These are phyloP conservation scores for Russula emetica DNA, from an alignment of 768 basidiomycete genomes.

Conservation along the genomic window DNA sequence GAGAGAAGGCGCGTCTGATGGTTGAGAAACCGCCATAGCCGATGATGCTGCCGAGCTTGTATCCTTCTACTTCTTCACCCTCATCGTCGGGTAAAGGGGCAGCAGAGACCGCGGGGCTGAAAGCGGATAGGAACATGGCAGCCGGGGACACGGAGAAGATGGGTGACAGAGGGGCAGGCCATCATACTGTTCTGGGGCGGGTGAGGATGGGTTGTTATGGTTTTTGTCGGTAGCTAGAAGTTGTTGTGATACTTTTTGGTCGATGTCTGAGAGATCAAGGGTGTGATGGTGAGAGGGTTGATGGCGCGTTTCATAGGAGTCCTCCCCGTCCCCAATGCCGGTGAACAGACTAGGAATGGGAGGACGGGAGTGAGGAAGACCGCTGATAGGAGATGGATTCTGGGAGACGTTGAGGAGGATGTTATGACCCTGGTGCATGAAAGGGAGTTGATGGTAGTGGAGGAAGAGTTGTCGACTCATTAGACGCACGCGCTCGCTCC, in stretches of 20 bases:
- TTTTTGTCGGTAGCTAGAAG: constrained; percentile 8
- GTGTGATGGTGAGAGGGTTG: background rate
- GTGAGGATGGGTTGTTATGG: constrained; percentile 14
- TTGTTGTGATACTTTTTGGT: constrained; percentile 25
- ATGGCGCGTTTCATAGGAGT: background rate
- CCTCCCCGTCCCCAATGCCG: constrained; percentile 8
- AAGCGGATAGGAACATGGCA: constrained; percentile 67
- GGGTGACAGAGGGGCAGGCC: constrained; percentile 17
- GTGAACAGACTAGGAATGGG: constrained; percentile 7
- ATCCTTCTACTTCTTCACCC: constrained; percentile 63
- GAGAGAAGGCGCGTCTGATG: constrained; percentile 63
- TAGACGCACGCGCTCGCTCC: background rate
- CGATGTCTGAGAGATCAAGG: constrained; percentile 12
- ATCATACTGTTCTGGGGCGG: constrained; percentile 26
- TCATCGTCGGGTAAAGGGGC: constrained; percentile 54
- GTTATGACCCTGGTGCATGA: constrained; percentile 16
- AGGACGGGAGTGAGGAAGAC: constrained; percentile 11
- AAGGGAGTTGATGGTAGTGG: background rate
- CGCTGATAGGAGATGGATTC: constrained; percentile 2
- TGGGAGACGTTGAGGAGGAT: background rate
- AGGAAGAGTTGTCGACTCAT: constrained; percentile 1
- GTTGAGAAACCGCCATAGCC: constrained; percentile 81
- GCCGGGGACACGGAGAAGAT: constrained; percentile 53
- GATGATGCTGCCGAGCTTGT: constrained; percentile 69
- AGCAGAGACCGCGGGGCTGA: constrained; percentile 42